A percentile compares a stretch with the other conserved stretches of the same genome.
Evolutionary conservation across 495 filamentous ascomycete species (phyloP).

Genomic region (Penicillium lagena): DNA sequence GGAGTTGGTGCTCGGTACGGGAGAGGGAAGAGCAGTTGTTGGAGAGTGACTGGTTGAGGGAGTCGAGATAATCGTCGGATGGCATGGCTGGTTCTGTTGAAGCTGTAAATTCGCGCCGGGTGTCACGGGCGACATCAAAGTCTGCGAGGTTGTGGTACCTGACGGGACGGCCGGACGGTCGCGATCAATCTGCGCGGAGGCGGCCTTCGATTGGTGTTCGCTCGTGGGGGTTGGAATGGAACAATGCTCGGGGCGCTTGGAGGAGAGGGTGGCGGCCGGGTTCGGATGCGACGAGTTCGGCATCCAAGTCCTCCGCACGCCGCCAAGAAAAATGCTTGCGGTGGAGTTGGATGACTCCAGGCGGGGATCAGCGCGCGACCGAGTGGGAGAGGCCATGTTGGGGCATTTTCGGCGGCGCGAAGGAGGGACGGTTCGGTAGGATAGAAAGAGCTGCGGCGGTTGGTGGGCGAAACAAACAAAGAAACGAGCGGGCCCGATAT

Average conservation of each 20-base stretch:
- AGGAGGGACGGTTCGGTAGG: no score
- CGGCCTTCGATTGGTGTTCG: no score
- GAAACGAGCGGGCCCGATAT: no score
- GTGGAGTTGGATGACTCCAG: slow-evolving; percentile 65
- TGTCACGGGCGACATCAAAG: slow-evolving; percentile 20
- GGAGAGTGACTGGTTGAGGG: slow-evolving; percentile 1
- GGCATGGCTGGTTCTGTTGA: no score
- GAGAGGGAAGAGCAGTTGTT: slow-evolving; percentile 8
- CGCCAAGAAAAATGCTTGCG: slow-evolving; percentile 57
- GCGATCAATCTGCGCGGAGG: no score
- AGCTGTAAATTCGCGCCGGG: slow-evolving; percentile 9
- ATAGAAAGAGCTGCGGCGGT: no score
- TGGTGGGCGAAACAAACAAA: neutral
- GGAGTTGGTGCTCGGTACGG: slow-evolving; percentile 10
- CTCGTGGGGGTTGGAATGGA: no score
- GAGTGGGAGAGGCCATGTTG: slow-evolving; percentile 2
- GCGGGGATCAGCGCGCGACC: slow-evolving; percentile 5
- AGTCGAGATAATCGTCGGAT: no score
- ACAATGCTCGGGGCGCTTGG: neutral
- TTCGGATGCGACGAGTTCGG: slow-evolving; percentile 1
- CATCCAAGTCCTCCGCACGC: slow-evolving; percentile 66
- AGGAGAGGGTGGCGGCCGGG: neutral
- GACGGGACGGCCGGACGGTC: no score
- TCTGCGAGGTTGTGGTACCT: no score
- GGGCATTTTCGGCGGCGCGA: neutral